Conservation (phyloP, 306 rosid genomes). For the Ceratonia siliqua region DNA sequence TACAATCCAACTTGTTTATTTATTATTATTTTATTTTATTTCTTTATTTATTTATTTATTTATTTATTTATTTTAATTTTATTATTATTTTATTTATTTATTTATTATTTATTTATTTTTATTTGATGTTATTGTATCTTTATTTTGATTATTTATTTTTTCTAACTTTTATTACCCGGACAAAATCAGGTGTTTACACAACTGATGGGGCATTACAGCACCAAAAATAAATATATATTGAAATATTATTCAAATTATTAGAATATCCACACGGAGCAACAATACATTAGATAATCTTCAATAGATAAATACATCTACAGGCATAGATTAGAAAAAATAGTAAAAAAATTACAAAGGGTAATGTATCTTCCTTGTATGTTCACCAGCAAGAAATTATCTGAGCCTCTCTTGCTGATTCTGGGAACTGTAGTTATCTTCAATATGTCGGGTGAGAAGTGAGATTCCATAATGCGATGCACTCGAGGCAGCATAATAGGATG, state of each 20-base stretch:
- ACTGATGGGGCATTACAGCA: neutral
- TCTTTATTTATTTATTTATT: no score
- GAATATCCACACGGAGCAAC: neutral
- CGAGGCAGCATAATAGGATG: slow-evolving; percentile 79
- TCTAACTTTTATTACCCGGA: no score
- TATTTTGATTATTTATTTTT: no score
- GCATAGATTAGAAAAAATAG: slow-evolving; percentile 8
- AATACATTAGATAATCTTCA: slow-evolving; percentile 1
- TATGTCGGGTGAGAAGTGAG: slow-evolving; percentile 76
- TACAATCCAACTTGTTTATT: no score
- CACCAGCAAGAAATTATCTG: slow-evolving; percentile 46
- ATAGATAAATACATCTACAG: neutral
- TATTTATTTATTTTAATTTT: no score
- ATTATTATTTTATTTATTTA: no score
- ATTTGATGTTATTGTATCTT: no score
- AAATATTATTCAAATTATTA: slow-evolving; percentile 21
- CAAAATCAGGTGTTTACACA: no score
- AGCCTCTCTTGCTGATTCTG: slow-evolving; percentile 45
- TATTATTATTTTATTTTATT: no score
- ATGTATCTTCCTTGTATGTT: slow-evolving; percentile 27
- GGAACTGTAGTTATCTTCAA: slow-evolving; percentile 61
- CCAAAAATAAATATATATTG: neutral
- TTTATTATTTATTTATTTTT: no score
- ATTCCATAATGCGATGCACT: slow-evolving; percentile 85
- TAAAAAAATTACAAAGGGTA: slow-evolving; percentile 41